Conservation (phyloP, 768 basidiomycete genomes). For the Mycena olivaceomarginata region DNA sequence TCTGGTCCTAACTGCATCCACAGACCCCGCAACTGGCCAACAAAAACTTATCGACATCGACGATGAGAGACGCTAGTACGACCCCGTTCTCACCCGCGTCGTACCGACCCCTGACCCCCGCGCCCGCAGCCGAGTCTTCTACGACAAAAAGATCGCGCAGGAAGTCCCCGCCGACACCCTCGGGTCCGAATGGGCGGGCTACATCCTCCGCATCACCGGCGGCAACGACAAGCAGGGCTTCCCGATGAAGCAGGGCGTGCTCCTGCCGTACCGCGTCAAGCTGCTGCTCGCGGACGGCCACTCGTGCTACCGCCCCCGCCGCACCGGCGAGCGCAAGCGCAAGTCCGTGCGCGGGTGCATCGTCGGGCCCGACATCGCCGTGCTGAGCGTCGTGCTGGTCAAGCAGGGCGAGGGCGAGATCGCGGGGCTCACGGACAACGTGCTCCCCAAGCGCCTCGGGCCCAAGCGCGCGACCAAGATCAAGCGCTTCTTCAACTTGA, state of each 20-base stretch:
- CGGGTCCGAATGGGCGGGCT: slow-evolving; percentile 98
- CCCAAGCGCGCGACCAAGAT: slow-evolving; percentile 99
- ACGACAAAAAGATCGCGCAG: slow-evolving; percentile 97
- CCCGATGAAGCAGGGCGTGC: slow-evolving; percentile 99
- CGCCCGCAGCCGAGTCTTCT: slow-evolving; percentile 88
- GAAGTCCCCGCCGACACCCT: slow-evolving; percentile 94
- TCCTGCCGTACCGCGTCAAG: slow-evolving; percentile 93
- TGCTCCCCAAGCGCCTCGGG: slow-evolving; percentile 96
- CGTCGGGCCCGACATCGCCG: slow-evolving; percentile 97
- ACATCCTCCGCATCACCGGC: slow-evolving; percentile 97
- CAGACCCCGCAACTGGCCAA: slow-evolving; percentile 97
- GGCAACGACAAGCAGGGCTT: slow-evolving; percentile 99
- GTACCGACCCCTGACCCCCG: slow-evolving; percentile 6
- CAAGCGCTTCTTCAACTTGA: slow-evolving; percentile 96
- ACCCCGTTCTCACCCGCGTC: not conserved
- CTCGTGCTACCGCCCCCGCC: slow-evolving; percentile 97
- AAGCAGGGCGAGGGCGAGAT: slow-evolving; percentile 96
- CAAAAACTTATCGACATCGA: slow-evolving; percentile 98
- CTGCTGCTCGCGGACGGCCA: slow-evolving; percentile 97
- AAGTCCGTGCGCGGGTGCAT: slow-evolving; percentile 99
- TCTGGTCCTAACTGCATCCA: slow-evolving; percentile 38
- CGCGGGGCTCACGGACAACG: slow-evolving; percentile 92
- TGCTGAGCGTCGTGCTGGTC: slow-evolving; percentile 94
- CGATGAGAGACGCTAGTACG: slow-evolving; percentile 91
- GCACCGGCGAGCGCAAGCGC: slow-evolving; percentile 97